A percentile compares a stretch with the other conserved stretches of the same genome.
Conservation (phyloP, 1,284 basidiomycete species). For the Inonotus obliquus region DNA sequence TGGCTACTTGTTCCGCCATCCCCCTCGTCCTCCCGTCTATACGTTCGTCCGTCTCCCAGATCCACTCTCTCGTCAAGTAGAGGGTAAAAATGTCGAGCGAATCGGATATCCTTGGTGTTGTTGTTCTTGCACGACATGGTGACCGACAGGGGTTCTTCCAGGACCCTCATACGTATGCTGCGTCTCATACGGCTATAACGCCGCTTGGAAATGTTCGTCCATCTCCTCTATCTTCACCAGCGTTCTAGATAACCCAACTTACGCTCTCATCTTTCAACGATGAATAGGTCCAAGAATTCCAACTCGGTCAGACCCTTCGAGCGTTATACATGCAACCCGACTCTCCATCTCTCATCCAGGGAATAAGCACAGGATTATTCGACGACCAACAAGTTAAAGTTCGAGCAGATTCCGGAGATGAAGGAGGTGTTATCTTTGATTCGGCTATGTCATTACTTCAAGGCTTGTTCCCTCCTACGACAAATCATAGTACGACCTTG, state of each 20-base stretch:
- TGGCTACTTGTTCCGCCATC: background rate
- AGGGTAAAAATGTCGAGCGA: background rate
- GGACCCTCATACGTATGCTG: conserved; percentile 37
- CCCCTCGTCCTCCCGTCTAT: background rate
- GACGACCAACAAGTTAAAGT: conserved; percentile 34
- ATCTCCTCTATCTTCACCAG: too few relatives aligned
- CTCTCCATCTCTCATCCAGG: conserved; percentile 34
- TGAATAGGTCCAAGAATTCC: conserved; percentile 37
- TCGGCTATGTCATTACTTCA: conserved; percentile 41
- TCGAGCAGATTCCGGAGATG: conserved; percentile 44
- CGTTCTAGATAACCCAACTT: too few relatives aligned
- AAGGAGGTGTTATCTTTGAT: conserved; percentile 48
- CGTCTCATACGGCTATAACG: conserved; percentile 43
- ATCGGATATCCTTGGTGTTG: conserved; percentile 37
- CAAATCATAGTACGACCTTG: conserved; percentile 29
- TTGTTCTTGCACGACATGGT: conserved; percentile 47
- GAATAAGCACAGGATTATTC: conserved; percentile 30
- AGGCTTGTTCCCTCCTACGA: conserved; percentile 32
- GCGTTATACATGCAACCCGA: conserved; percentile 35
- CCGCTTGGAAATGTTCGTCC: conserved; percentile 38
- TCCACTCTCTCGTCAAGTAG: background rate
- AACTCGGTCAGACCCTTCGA: conserved; percentile 40
- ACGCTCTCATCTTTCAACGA: too few relatives aligned
- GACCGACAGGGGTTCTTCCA: conserved; percentile 44
- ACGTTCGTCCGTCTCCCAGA: background rate